Base-by-base conservation (phyloP, 495 filamentous ascomycete genomes). In the Talaromyces proteolyticus region DNA sequence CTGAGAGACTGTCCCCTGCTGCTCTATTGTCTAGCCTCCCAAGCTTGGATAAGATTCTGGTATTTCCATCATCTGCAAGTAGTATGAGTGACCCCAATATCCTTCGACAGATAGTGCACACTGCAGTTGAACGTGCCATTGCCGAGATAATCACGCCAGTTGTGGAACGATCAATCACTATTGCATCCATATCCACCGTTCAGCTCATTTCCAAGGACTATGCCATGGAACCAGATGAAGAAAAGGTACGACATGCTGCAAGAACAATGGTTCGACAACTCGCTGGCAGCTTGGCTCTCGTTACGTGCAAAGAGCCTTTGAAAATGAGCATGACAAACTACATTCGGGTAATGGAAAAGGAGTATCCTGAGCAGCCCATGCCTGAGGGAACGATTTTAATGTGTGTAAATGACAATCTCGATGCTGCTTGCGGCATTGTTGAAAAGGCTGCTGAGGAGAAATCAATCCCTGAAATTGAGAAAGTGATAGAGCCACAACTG, bases 321-420 rank as follows among this genome's bases (percentile, higher is more conserved):
- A 82, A 91, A 51, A 89, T 91, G 65, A 96, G 92, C 70, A 96
- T 97, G 72, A 87, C 81, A 26, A 97, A 96, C 66, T 94, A 96
- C 60, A 87, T 99, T 55, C 86, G 94, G n/a, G 75, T 91, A 59
- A 84, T 89, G 8, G 70, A 77, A 51, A 68, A 77, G 29, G 77
- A 80, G n/a, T 68, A 78, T 24, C 77, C 75, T 0, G 89, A 95
- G 24, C 84, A 87, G 57, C 82, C 82, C 21, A 86, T 87, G 53
- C 87, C 91, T 2, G 94, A 99, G 61, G 91, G 91, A 17, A 68
- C 82, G 44, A 91, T 97, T 49, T 76, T 96, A 51, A 95, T 97
- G 87, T 96, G 94, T 63, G 91, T 97, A 52, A 97, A 97, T 61
- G 93, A 95, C 49, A 99, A 99, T 64, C 75, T 97, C 23, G 93